Conservation (phyloP, 176 grass and related monocot genomes). For the Ananas comosus region DNA sequence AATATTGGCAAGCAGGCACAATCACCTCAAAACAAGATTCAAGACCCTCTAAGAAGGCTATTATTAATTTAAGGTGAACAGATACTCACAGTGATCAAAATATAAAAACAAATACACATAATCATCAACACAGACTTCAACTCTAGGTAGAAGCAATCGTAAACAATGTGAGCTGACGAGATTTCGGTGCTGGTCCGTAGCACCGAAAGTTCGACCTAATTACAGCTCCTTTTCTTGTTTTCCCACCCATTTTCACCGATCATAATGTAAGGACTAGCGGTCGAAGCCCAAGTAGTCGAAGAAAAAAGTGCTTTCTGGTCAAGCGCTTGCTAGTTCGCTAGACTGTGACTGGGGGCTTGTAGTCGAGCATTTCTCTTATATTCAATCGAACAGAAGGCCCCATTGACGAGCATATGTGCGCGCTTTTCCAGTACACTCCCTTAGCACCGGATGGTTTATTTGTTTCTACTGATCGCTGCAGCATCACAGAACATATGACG, state of each 20-base stretch:
- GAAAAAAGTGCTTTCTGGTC: no score
- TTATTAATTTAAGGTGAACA: neutral
- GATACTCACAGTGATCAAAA: neutral
- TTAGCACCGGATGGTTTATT: constrained; percentile 99
- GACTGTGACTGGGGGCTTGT: neutral
- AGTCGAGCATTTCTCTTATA: constrained; percentile 88
- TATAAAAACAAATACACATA: neutral
- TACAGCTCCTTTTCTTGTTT: no score
- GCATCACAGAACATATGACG: constrained; percentile 6
- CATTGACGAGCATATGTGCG: constrained; percentile 86
- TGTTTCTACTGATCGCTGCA: constrained; percentile 70
- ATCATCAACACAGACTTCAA: neutral
- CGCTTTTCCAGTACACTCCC: constrained; percentile 90
- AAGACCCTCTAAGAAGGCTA: no score
- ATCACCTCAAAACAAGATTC: no score
- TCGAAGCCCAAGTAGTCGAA: no score
- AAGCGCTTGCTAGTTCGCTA: neutral
- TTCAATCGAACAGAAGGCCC: constrained; percentile 90
- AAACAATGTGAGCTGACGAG: neutral
- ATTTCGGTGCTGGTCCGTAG: no score
- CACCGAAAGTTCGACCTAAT: no score
- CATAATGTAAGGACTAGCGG: no score
- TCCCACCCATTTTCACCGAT: no score
- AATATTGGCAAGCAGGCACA: neutral
- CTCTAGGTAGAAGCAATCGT: neutral